Conservation (phyloP, 306 rosid genomes). For the Acacia confusa region DNA sequence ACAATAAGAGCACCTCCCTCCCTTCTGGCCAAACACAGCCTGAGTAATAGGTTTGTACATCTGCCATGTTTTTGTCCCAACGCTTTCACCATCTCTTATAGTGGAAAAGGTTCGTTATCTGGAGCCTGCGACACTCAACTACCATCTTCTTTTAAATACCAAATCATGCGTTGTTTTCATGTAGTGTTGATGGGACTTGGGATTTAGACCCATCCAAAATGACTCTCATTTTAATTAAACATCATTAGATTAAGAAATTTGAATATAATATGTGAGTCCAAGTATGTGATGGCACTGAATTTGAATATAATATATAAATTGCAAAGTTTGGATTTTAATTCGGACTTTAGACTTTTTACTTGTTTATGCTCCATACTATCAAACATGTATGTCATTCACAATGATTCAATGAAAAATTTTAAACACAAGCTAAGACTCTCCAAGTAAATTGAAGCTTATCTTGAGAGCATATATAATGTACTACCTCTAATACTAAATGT, state of each 20-base stretch:
- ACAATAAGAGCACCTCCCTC: no score
- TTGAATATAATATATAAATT: not conserved
- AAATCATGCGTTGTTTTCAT: not conserved
- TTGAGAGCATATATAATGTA: not conserved
- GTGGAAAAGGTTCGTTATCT: slow-evolving; percentile 11
- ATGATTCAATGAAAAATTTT: not conserved
- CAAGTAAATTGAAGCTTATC: not conserved
- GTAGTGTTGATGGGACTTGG: not conserved
- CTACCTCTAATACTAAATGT: no score
- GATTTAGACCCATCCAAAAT: not conserved
- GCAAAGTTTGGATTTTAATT: not conserved
- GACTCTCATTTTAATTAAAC: not conserved
- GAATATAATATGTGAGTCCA: not conserved
- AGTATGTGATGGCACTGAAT: not conserved
- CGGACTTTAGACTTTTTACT: not conserved
- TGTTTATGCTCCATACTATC: not conserved
- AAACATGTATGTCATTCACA: not conserved
- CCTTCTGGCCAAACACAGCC: no score
- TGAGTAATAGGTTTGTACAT: not conserved
- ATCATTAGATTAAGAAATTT: not conserved
- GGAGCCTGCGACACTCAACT: not conserved
- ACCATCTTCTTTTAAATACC: not conserved
- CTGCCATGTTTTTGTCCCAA: slow-evolving; percentile 11
- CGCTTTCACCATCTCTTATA: not conserved
- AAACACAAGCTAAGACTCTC: not conserved